Evolutionary conservation across 345 rosid genomes (phyloP).

Genomic region (Citrus reticulata): DNA sequence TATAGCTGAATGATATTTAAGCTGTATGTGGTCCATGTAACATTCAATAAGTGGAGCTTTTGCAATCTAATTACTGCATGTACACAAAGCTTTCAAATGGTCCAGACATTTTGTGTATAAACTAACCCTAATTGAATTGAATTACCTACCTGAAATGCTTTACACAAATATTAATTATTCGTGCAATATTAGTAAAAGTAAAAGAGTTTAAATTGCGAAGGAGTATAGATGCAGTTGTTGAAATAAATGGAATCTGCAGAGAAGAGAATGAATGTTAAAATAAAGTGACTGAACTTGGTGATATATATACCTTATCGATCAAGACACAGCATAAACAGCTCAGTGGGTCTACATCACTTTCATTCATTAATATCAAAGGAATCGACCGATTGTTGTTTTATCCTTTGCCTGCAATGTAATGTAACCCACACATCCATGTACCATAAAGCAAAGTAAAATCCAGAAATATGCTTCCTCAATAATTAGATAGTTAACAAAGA

Average conservation of each 20-base stretch:
- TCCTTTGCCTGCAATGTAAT: slow-evolving; percentile 3
- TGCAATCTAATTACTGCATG: neutral
- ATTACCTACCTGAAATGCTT: neutral
- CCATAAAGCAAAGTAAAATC: neutral
- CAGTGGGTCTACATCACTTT: neutral
- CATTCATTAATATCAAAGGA: neutral
- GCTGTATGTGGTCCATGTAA: slow-evolving; percentile 30
- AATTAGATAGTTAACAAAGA: neutral
- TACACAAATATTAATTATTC: neutral
- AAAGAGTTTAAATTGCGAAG: neutral
- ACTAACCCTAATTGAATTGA: neutral
- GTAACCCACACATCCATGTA: neutral
- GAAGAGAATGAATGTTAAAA: neutral
- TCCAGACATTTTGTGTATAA: neutral
- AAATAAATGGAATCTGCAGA: neutral
- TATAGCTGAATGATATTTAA: neutral
- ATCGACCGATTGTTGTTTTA: neutral
- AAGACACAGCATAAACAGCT: neutral
- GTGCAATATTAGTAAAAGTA: neutral
- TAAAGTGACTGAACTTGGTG: slow-evolving; percentile 10
- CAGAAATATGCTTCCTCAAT: neutral
- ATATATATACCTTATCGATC: neutral
- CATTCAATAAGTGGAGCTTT: slow-evolving; percentile 9
- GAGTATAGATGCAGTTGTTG: neutral
- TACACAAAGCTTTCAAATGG: neutral